phyloP scores from a whole-genome alignment of 1,284 basidiomycete genomes.

The Fomitiporia mediterranea region DNA sequence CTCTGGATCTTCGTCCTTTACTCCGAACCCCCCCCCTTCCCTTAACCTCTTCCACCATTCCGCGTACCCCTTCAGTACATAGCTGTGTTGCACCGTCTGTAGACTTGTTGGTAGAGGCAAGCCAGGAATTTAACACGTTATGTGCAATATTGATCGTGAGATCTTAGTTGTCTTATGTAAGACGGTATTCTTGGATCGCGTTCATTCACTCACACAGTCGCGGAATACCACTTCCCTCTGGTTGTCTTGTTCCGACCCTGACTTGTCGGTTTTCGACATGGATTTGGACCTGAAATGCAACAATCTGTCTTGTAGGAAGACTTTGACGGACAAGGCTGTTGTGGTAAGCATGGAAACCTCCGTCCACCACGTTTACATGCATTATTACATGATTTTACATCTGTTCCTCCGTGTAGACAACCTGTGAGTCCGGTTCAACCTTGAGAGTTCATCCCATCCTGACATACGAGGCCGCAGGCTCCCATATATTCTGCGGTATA shows the following conservation, averaged over 20 bases:
- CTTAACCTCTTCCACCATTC: background rate
- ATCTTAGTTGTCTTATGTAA: too few relatives aligned
- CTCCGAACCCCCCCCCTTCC: background rate
- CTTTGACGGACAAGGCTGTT: conserved; percentile 70
- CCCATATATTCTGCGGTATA: conserved; percentile 79
- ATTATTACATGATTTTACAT: background rate
- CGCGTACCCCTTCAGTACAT: background rate
- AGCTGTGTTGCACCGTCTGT: background rate
- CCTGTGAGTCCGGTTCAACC: conserved; percentile 7
- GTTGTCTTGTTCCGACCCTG: background rate
- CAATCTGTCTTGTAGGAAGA: conserved; percentile 60
- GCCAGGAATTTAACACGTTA: background rate
- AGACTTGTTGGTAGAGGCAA: too few relatives aligned
- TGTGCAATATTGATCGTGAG: too few relatives aligned
- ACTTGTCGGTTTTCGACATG: conserved; percentile 27
- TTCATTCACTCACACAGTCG: too few relatives aligned
- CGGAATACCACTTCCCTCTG: too few relatives aligned
- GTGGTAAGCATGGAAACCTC: conserved; percentile 47
- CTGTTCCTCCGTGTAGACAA: conserved; percentile 5
- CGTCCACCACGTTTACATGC: background rate
- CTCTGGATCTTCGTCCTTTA: background rate
- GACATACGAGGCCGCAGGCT: conserved; percentile 40
- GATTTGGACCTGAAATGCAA: conserved; percentile 65
- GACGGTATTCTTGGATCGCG: too few relatives aligned
- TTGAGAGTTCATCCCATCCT: too few relatives aligned